These are phyloP conservation scores for Candida silvatica DNA, from an alignment of 805 yeast species.

Conservation along the genomic window DNA sequence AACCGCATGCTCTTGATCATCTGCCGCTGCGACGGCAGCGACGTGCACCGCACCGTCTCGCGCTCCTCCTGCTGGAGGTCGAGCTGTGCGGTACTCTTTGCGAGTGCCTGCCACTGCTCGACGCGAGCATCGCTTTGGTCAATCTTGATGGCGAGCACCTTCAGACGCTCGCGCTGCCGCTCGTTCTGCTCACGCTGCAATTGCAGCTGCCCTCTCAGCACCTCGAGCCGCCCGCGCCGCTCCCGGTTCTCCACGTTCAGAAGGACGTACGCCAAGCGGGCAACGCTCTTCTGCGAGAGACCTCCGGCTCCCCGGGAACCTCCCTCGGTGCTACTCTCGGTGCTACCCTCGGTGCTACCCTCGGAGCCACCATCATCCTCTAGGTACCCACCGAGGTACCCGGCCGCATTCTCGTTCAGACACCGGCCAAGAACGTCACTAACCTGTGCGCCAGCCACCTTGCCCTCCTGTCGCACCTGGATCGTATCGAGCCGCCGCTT, in stretches of 20 bases:
- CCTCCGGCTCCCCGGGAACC: not conserved
- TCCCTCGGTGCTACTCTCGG: conserved; percentile 2
- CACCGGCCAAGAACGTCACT: conserved; percentile 17
- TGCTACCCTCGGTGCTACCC: too few species aligned
- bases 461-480: conserved; percentile 12
- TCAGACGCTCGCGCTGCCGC: too few species aligned
- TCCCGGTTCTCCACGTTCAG: conserved; percentile 20
- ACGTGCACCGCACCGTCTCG: too few species aligned
- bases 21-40: too few species aligned
- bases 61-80: too few species aligned
- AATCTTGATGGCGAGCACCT: too few species aligned
- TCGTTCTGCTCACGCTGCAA: conserved; percentile 4
- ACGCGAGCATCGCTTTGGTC: too few species aligned
- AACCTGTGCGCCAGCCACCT: conserved; percentile 13
- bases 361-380: too few species aligned
- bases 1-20: conserved; percentile 1
- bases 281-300: conserved; percentile 11
- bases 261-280: conserved; percentile 23
- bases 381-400: conserved; percentile 11
- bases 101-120: too few species aligned
- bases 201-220: conserved; percentile 5
- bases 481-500: conserved; percentile 16
- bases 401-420: conserved; percentile 15
- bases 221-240: conserved; percentile 9
- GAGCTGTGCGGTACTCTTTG: too few species aligned